Evolutionary conservation across 768 basidiomycete species (phyloP).

Genomic region (Fibroporia radiculosa): DNA sequence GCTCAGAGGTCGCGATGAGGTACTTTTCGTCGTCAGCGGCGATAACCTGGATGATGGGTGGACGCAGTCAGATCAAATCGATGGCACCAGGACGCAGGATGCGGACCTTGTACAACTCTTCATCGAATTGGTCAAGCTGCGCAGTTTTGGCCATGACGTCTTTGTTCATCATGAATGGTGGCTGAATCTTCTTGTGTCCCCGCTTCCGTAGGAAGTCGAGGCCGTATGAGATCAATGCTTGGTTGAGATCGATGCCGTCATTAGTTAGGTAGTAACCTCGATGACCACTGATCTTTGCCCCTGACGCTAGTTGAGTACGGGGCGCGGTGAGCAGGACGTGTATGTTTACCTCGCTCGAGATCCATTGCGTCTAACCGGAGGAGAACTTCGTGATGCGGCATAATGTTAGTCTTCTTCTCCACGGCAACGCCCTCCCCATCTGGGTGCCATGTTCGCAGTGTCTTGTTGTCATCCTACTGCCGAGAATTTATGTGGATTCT

Average conservation of each 20-base stretch:
- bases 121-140: conserved; percentile 96
- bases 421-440: conserved; percentile 66
- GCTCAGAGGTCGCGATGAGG: conserved; percentile 97
- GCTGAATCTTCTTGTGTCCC: conserved; percentile 90
- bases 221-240: conserved; percentile 90
- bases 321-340: neutral
- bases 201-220: conserved; percentile 83
- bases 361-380: conserved; percentile 93
- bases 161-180: conserved; percentile 98
- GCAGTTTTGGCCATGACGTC: conserved; percentile 97
- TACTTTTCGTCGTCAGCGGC: conserved; percentile 94
- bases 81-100: conserved; percentile 7
- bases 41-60: conserved; percentile 50
- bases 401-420: conserved; percentile 63
- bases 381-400: conserved; percentile 98
- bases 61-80: neutral
- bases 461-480: conserved; percentile 83
- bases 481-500: neutral
- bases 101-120: conserved; percentile 96
- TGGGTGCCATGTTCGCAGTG: conserved; percentile 81
- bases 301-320: conserved; percentile 27
- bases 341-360: conserved; percentile 75
- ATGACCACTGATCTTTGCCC: conserved; percentile 90
- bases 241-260: conserved; percentile 96
- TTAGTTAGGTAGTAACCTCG: conserved; percentile 94